Conservation (phyloP, 164 flowering plant species). For the Cinnamomum chago region DNA sequence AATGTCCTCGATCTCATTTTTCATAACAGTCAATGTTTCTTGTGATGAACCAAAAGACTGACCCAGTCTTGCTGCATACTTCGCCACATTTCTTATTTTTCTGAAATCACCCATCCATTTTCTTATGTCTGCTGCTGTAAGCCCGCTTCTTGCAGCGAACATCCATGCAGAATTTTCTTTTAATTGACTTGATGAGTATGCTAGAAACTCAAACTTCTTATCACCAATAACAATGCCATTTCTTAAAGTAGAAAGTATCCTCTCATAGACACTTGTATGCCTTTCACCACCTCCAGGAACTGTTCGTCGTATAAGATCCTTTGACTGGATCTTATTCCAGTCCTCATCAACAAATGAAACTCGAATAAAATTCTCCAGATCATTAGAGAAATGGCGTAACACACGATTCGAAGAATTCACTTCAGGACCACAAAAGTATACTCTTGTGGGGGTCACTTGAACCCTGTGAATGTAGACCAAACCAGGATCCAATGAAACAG, state of each 20-base stretch:
- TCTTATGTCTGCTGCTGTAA: constrained; percentile 59
- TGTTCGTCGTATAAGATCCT: constrained; percentile 42
- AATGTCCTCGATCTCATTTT: constrained; percentile 47
- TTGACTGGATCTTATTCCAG: constrained; percentile 49
- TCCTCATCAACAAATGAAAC: constrained; percentile 84
- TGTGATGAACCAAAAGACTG: constrained; percentile 84
- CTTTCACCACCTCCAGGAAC: constrained; percentile 7
- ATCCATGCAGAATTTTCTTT: constrained; percentile 82
- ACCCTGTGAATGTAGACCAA: constrained; percentile 68
- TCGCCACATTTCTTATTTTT: constrained; percentile 73
- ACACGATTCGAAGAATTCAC: constrained; percentile 76
- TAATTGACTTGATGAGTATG: constrained; percentile 82
- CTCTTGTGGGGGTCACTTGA: constrained; percentile 70
- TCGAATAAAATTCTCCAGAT: constrained; percentile 69
- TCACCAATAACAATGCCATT: constrained; percentile 70
- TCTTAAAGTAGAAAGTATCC: constrained; percentile 49
- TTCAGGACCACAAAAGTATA: constrained; percentile 79
- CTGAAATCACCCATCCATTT: constrained; percentile 78
- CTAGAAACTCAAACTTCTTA: constrained; percentile 88
- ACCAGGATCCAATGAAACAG: constrained; percentile 51
- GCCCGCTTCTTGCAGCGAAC: constrained; percentile 62
- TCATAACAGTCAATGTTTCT: constrained; percentile 55
- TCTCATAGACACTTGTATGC: constrained; percentile 44
- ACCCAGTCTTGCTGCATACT: constrained; percentile 89
- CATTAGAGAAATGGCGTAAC: constrained; percentile 38